Evolutionary conservation across 2,329 filamentous ascomycete genomes (phyloP).

Genomic region (Sclerotinia glacialis): DNA sequence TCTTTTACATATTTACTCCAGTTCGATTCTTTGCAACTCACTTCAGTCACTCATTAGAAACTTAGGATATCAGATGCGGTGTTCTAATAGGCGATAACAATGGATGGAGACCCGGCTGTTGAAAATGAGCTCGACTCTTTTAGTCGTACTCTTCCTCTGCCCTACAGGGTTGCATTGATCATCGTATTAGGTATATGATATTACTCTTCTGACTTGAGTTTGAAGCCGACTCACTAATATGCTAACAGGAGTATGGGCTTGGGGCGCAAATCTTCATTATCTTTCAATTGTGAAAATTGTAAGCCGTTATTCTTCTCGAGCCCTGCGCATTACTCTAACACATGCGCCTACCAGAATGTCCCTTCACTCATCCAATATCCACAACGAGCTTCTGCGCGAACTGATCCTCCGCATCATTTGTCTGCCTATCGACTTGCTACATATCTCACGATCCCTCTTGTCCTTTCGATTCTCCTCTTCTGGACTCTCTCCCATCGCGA

Average conservation of each 20-base stretch:
- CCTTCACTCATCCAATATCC: constrained; percentile 85
- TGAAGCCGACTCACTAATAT: constrained; percentile 25
- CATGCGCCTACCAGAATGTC: constrained; percentile 58
- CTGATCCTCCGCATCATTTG: constrained; percentile 71
- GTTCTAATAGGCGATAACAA: constrained; percentile 41
- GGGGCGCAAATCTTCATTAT: constrained; percentile 88
- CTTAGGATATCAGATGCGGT: constrained; percentile 33
- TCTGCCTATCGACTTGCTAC: constrained; percentile 85
- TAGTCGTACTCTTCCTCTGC: constrained; percentile 81
- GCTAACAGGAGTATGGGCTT: constrained; percentile 81
- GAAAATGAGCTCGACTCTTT: constrained; percentile 76
- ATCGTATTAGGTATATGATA: constrained; percentile 69
- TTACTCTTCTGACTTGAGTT: neutral
- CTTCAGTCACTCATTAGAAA: constrained; percentile 33
- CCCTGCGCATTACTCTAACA: constrained; percentile 20
- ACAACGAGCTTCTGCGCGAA: constrained; percentile 60
- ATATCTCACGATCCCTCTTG: constrained; percentile 69
- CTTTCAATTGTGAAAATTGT: constrained; percentile 75
- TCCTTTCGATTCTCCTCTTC: constrained; percentile 72
- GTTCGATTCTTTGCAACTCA: constrained; percentile 24
- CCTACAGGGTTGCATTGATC: constrained; percentile 84
- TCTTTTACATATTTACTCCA: constrained; percentile 1
- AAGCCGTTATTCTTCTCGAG: constrained; percentile 35
- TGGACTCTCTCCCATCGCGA: constrained; percentile 76
- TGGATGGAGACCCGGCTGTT: constrained; percentile 73